Percentiles rank a stretch among this genome's conserved stretches.
phyloP scores from a whole-genome alignment of 1,284 basidiomycete species.

The Apiotrichum brassicae region DNA sequence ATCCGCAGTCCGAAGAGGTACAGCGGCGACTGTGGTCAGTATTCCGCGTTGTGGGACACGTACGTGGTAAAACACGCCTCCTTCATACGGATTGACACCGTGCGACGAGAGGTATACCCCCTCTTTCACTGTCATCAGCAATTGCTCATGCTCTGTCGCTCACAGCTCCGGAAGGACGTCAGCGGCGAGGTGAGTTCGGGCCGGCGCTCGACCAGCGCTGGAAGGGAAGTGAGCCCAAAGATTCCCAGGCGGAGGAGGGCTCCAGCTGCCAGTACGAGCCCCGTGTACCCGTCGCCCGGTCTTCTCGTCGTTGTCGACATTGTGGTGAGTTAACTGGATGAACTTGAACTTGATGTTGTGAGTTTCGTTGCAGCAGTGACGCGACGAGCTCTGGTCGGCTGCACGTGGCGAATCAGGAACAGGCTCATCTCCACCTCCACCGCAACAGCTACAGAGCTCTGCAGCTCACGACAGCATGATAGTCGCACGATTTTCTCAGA shows the following conservation, averaged over 20 bases:
- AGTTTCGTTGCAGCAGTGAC: too few relatives aligned
- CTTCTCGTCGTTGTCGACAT: too few relatives aligned
- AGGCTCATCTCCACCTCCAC: too few relatives aligned
- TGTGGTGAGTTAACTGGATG: too few relatives aligned
- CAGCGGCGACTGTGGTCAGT: conserved; percentile 62
- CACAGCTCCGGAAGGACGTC: conserved; percentile 57
- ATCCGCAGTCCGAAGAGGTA: conserved; percentile 68
- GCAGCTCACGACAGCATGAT: too few relatives aligned
- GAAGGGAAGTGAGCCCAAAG: conserved; percentile 20
- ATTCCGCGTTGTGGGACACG: conserved; percentile 22
- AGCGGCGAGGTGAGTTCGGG: conserved; percentile 76
- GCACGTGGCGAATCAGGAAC: too few relatives aligned
- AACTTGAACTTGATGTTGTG: too few relatives aligned
- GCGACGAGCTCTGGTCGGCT: too few relatives aligned
- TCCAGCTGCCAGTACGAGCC: neutral
- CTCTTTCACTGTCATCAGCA: conserved; percentile 62
- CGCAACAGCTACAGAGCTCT: too few relatives aligned
- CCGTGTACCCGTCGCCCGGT: too few relatives aligned
- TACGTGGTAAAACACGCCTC: conserved; percentile 77
- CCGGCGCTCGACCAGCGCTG: conserved; percentile 42
- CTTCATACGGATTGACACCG: conserved; percentile 74
- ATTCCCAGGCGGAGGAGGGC: conserved; percentile 31
- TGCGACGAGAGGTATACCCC: conserved; percentile 69
- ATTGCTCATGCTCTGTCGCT: conserved; percentile 5
- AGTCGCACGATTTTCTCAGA: too few relatives aligned